Percentiles rank a stretch among this genome's conserved stretches.
Conservation (phyloP, 1,284 basidiomycete species). For the Athelia psychrophila region DNA sequence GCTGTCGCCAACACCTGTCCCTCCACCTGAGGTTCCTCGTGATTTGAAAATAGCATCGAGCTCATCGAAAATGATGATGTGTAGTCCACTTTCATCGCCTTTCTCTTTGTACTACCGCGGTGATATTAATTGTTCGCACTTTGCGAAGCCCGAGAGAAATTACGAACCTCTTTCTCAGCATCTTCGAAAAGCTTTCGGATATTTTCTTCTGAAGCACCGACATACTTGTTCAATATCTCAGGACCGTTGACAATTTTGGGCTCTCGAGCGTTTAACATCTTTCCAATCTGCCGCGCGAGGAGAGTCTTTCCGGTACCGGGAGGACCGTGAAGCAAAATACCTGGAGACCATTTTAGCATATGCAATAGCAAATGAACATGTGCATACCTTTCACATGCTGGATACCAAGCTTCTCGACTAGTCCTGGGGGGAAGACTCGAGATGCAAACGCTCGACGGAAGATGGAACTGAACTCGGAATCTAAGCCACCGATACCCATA, state of each 20-base stretch:
- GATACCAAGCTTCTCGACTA: conserved; percentile 98
- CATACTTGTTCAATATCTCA: conserved; percentile 96
- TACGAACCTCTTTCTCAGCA: conserved; percentile 89
- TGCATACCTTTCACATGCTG: conserved; percentile 92
- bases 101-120: conserved; percentile 86
- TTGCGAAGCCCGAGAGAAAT: background rate
- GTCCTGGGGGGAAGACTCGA: conserved; percentile 94
- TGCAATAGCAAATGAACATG: background rate
- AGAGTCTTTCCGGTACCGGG: conserved; percentile 99
- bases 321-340: conserved; percentile 94
- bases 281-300: conserved; percentile 98
- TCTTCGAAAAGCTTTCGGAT: conserved; percentile 97
- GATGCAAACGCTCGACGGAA: conserved; percentile 99
- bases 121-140: background rate
- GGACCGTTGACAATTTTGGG: conserved; percentile 99
- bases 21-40: conserved; percentile 84
- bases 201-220: conserved; percentile 98
- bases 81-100: conserved; percentile 96
- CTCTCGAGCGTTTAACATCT: conserved; percentile 98
- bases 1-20: conserved; percentile 98
- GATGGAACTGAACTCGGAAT: conserved; percentile 93
- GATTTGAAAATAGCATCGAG: conserved; percentile 99
- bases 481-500: conserved; percentile 99
- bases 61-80: conserved; percentile 99
- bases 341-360: conserved; percentile 31